Evolutionary conservation across 495 filamentous ascomycete species (phyloP).

Genomic region (Aspergillus olivimuriae): DNA sequence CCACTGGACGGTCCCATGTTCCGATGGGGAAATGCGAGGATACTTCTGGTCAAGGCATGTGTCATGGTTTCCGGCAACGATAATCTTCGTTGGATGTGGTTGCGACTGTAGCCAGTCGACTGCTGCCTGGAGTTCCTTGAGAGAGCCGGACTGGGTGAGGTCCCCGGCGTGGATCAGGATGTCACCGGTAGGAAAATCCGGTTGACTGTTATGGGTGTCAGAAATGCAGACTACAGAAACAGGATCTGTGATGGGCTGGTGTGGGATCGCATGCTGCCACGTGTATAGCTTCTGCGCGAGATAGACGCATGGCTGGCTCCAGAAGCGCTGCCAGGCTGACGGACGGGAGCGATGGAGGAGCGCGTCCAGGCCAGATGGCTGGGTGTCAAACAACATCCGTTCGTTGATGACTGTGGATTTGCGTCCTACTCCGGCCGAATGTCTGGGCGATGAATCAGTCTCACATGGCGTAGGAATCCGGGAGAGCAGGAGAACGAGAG

Average conservation of each 20-base stretch:
- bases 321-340: not conserved
- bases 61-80: conserved; percentile 74
- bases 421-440: too few relatives aligned
- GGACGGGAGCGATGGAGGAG: not conserved
- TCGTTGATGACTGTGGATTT: too few relatives aligned
- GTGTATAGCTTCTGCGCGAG: not conserved
- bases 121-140: conserved; percentile 51
- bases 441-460: too few relatives aligned
- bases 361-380: not conserved
- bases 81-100: conserved; percentile 58
- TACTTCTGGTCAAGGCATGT: conserved; percentile 47
- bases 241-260: not conserved
- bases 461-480: too few relatives aligned
- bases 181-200: conserved; percentile 59
- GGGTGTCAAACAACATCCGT: not conserved
- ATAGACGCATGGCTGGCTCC: not conserved
- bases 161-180: conserved; percentile 75
- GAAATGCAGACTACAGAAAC: conserved; percentile 55
- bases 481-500: too few relatives aligned
- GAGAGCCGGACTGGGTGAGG: conserved; percentile 54
- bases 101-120: conserved; percentile 59
- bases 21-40: conserved; percentile 9
- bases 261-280: not conserved
- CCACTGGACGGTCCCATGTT: conserved; percentile 20
- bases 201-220: conserved; percentile 62